A percentile compares a stretch with the other conserved stretches of the same genome.
phyloP scores from a whole-genome alignment of 768 basidiomycete genomes.

The Strobilomyces echinocephalus region DNA sequence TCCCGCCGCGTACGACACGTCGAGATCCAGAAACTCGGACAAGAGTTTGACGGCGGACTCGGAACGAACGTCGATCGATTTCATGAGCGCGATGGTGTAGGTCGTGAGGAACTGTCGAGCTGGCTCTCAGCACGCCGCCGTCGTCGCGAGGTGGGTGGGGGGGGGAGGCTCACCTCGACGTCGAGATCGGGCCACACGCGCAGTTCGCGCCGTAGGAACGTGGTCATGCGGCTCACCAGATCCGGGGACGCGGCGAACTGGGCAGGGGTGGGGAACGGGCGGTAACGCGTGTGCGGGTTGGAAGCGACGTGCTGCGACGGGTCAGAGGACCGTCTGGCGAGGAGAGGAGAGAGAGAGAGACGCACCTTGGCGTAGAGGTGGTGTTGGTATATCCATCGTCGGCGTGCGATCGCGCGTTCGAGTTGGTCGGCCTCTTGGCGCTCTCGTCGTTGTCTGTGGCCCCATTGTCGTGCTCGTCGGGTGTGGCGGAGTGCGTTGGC shows the following conservation, averaged over 20 bases:
- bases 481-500: conserved; percentile 28
- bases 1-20: conserved; percentile 51
- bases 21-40: conserved; percentile 85
- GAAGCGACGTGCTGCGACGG: conserved; percentile 80
- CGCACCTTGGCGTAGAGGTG: conserved; percentile 81
- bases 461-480: conserved; percentile 50
- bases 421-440: conserved; percentile 63
- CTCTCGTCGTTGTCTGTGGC: conserved; percentile 45
- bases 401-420: conserved; percentile 64
- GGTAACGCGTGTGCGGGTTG: conserved; percentile 78
- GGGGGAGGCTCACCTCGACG: conserved; percentile 59
- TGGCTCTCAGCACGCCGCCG: neutral
- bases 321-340: conserved; percentile 1
- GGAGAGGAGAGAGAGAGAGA: neutral
- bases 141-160: neutral
- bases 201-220: conserved; percentile 80
- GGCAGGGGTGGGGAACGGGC: conserved; percentile 83
- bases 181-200: conserved; percentile 87
- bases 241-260: conserved; percentile 78
- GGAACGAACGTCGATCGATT: conserved; percentile 87
- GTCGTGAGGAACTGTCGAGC: conserved; percentile 73
- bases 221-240: conserved; percentile 67
- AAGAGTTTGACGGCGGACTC: conserved; percentile 81
- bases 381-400: conserved; percentile 79
- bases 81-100: conserved; percentile 86